These are phyloP conservation scores for Citeromyces nyonsensis DNA, from an alignment of 805 yeast species.

Conservation along the genomic window DNA sequence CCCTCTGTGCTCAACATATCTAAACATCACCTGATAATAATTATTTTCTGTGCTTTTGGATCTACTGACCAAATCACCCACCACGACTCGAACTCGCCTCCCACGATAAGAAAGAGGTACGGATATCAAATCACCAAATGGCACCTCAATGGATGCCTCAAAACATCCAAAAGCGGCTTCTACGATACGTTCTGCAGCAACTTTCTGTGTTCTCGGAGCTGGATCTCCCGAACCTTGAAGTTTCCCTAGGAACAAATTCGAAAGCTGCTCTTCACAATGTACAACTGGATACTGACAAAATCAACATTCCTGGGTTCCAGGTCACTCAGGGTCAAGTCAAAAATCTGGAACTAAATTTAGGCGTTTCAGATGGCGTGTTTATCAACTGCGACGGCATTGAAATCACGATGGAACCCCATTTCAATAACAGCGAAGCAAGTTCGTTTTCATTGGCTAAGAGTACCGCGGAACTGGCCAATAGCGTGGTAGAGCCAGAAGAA, in stretches of 20 bases:
- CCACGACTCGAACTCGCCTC: not conserved
- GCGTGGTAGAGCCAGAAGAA: conserved; percentile 17
- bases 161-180: conserved; percentile 67
- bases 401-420: conserved; percentile 23
- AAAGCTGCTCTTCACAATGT: conserved; percentile 41
- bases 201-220: conserved; percentile 70
- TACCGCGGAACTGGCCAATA: conserved; percentile 58
- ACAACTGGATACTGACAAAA: conserved; percentile 55
- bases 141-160: conserved; percentile 62
- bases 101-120: no score
- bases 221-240: conserved; percentile 70
- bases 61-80: no score
- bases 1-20: no score
- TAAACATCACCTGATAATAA: no score
- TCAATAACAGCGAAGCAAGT: conserved; percentile 7
- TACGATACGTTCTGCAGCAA: conserved; percentile 69
- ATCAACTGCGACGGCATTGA: conserved; percentile 42
- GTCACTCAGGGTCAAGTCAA: conserved; percentile 47
- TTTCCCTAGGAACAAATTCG: conserved; percentile 47
- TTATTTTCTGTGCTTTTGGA: no score
- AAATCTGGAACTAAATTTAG: conserved; percentile 38
- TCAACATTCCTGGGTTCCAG: conserved; percentile 47
- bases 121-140: conserved; percentile 5
- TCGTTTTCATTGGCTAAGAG: conserved; percentile 51
- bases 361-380: conserved; percentile 57